Base-by-base conservation (phyloP, 2,329 filamentous ascomycete species). In the Amauroascus niger region DNA sequence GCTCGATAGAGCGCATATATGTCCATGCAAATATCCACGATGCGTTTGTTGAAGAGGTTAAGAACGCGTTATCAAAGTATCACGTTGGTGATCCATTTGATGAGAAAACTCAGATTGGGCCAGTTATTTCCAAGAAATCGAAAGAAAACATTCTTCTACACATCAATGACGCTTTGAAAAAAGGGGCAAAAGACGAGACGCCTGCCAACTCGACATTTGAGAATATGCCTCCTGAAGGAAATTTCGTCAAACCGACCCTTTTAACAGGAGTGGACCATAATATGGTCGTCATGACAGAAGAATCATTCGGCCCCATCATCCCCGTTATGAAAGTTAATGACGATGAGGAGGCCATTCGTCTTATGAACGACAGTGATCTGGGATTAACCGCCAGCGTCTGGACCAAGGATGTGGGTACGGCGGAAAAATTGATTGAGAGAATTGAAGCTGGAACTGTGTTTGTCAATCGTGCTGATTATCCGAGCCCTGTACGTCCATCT, bases 301-400 rank as follows among this genome's bases (percentile, higher is more conserved):
- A 97, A 76, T 96, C 90, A 0, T 97, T 97, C 66, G 91, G 91
- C 0, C 91, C 91, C 1, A 82, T 96, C 16, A 91, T 97, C 62
- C 86, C 90, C 0, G 81, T 96, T 16, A 88, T 91, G 83, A 87
- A 87, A 69, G 90, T 96, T 57, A 81, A 81, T 65, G 76, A 76
- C 61, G 91, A 96, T 64, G 79, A 79, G 16, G 88, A 96, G 70
- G 91, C 91, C 1, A 73, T 96, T 57, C 73, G 76, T 60, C 73
- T 91, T 49, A 96, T 97, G 89, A 96, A 96, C 64, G 89, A 95
- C 67, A 93, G 87, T 71, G 84, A 95, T 60, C 95, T 95, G 66
- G 91, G 91, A 4, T 77, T 97, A 57, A 96, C 91, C 2, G 91
- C 90, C n/a, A 95, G 88, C 64, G 89, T 97, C 63, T 97, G 91